phyloP scores from a whole-genome alignment of 2,329 filamentous ascomycete species.

The Paecilomyces sp. region DNA sequence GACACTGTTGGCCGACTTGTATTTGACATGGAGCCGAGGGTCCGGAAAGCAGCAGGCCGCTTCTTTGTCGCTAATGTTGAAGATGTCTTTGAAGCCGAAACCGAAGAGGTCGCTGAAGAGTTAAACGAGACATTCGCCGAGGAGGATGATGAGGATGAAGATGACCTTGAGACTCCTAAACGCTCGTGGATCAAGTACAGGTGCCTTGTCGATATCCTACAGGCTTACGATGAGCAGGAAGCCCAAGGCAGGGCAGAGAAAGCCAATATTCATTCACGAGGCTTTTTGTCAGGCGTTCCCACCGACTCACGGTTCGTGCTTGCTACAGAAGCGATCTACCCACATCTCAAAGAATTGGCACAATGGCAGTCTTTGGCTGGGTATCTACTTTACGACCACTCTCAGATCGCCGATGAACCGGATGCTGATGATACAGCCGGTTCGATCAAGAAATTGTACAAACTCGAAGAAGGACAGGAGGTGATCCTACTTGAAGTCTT shows the following conservation, averaged over 20 bases:
- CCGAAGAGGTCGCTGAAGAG: conserved; percentile 77
- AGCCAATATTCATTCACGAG: conserved; percentile 15
- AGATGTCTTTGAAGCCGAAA: conserved; percentile 68
- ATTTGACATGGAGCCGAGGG: conserved; percentile 76
- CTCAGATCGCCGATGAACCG: conserved; percentile 48
- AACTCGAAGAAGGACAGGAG: conserved; percentile 70
- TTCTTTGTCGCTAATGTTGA: conserved; percentile 88
- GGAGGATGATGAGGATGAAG: conserved; percentile 60
- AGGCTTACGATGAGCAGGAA: conserved; percentile 68
- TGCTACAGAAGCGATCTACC: conserved; percentile 78
- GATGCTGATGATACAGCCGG: conserved; percentile 54
- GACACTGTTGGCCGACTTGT: conserved; percentile 81
- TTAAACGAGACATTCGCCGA: conserved; percentile 69
- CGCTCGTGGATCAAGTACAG: conserved; percentile 88
- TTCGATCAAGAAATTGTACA: conserved; percentile 64
- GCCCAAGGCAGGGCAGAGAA: conserved; percentile 21
- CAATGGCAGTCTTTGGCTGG: conserved; percentile 85
- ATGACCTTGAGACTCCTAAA: conserved; percentile 67
- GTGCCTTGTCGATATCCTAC: conserved; percentile 75
- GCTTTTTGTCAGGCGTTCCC: conserved; percentile 51
- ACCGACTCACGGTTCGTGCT: conserved; percentile 77
- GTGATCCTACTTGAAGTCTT: conserved; percentile 80
- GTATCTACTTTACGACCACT: conserved; percentile 90
- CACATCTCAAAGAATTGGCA: conserved; percentile 70
- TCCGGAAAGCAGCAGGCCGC: conserved; percentile 79